These are phyloP conservation scores for Bipolaris victoriae DNA, from an alignment of 2,329 filamentous ascomycete genomes.

Conservation along the genomic window DNA sequence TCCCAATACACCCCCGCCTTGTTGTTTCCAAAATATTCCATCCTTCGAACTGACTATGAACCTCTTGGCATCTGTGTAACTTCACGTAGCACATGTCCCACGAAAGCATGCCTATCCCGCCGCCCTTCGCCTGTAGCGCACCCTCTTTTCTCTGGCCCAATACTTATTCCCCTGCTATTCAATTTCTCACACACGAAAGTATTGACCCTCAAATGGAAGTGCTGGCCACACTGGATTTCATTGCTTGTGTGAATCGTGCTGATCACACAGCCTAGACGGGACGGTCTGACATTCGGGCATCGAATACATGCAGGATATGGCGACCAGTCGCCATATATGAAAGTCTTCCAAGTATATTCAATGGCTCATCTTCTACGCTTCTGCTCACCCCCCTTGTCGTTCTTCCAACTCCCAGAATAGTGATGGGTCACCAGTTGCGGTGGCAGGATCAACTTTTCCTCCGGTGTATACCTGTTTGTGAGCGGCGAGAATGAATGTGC, in stretches of 20 bases:
- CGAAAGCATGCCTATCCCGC: neutral
- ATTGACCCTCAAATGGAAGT: too few species aligned
- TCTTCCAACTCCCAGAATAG: conserved; percentile 33
- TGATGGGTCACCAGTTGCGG: conserved; percentile 24
- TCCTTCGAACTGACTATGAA: neutral
- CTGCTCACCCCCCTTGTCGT: conserved; percentile 17
- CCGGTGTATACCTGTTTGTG: conserved; percentile 18
- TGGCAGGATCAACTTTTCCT: conserved; percentile 10
- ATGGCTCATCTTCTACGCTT: neutral
- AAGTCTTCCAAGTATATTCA: neutral
- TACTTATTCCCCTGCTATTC: neutral
- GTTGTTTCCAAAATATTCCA: neutral
- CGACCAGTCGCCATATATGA: too few species aligned
- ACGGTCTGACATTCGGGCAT: neutral
- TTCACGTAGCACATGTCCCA: neutral
- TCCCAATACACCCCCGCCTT: neutral
- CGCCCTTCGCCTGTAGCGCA: neutral
- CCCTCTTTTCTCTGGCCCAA: neutral
- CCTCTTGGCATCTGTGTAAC: neutral
- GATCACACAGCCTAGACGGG: neutral
- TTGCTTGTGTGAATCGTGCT: too few species aligned
- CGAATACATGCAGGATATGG: neutral
- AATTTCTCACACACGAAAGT: neutral
- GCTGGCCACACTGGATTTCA: neutral
- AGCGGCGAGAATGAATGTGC: conserved; percentile 23